Base-by-base conservation (phyloP, 306 rosid species). In the Gastrolobium bilobum region DNA sequence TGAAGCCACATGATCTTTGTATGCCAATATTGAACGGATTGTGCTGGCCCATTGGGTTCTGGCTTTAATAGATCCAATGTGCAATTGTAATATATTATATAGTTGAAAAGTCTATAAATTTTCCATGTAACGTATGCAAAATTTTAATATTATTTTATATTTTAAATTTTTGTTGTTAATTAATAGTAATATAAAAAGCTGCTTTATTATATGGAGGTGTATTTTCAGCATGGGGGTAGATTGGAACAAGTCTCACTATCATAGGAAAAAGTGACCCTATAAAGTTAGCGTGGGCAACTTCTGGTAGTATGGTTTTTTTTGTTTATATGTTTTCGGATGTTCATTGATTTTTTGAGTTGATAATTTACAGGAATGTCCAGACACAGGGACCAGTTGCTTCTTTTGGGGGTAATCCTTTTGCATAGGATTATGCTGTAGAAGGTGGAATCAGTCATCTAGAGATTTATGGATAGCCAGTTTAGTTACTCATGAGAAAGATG, bases 401-500 rank as follows among this genome's bases (percentile, higher is more conserved):
- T 4, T 62, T 86, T 4, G 95, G 95, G 75, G 97, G 93, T 31
- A 92, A 92, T 80, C 97, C 96, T 43, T 89, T 92, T 60, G 91
- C 92, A 6, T 92, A 84, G 88, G 78, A 71, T 72, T 73, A 7
- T 46, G 39, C 4, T 59, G 80, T 77, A 40, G 33, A 65, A 31
- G 34, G 3, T 47, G 43, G 47, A 29, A 0, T 42, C 29, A 43
- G 29, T 46, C 53, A 10, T 11, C 2, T 34, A 46, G 73, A 56
- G 70, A 29, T 37, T 66, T 26, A 57, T 72, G 54, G 20, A 40
- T 44, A n/a, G 37, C 44, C 65, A 66, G 9, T 58, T 46, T 37
- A 57, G 60, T 30, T 35, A 10, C 52, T 44, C 47, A 6, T 76
- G 46, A 54, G 31, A 76, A 48, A 20, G 11, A 37, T 53, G 38